These are phyloP conservation scores for Epicoccum nigrum DNA, from an alignment of 2,329 filamentous ascomycete species.

Conservation along the genomic window DNA sequence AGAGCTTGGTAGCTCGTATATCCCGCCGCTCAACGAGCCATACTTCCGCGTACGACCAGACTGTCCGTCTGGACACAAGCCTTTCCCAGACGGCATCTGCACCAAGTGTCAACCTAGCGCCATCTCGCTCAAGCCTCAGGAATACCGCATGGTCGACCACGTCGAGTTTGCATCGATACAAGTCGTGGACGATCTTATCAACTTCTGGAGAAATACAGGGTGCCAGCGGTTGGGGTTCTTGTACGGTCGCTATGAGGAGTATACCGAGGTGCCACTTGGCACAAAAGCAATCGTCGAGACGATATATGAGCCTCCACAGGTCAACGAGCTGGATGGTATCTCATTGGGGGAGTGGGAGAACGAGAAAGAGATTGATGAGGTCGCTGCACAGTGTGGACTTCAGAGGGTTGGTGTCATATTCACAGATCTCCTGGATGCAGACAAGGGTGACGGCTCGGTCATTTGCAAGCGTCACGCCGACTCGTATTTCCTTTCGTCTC, in stretches of 20 bases:
- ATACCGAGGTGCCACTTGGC: constrained; percentile 88
- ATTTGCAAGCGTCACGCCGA: constrained; percentile 95
- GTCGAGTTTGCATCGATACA: constrained; percentile 90
- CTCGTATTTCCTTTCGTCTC: constrained; percentile 90
- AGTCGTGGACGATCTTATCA: constrained; percentile 86
- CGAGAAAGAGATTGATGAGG: constrained; percentile 78
- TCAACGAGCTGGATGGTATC: constrained; percentile 86
- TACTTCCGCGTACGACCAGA: constrained; percentile 88
- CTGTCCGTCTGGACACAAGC: constrained; percentile 90
- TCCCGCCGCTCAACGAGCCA: constrained; percentile 91
- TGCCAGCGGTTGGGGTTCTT: constrained; percentile 85
- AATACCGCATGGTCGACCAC: constrained; percentile 96
- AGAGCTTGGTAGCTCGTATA: constrained; percentile 91
- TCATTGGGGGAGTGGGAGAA: constrained; percentile 85
- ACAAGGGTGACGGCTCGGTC: constrained; percentile 80
- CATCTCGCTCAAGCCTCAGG: constrained; percentile 91
- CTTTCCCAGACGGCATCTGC: constrained; percentile 96
- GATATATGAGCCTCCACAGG: constrained; percentile 93
- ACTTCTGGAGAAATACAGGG: constrained; percentile 89
- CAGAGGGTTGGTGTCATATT: constrained; percentile 92
- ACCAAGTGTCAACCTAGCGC: constrained; percentile 98
- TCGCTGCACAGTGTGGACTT: constrained; percentile 82
- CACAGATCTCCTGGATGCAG: constrained; percentile 86
- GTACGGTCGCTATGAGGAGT: constrained; percentile 90
- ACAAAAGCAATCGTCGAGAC: constrained; percentile 96